Evolutionary conservation across 2,329 filamentous ascomycete species (phyloP).

Genomic region (Paraconiothyrium brasiliense): DNA sequence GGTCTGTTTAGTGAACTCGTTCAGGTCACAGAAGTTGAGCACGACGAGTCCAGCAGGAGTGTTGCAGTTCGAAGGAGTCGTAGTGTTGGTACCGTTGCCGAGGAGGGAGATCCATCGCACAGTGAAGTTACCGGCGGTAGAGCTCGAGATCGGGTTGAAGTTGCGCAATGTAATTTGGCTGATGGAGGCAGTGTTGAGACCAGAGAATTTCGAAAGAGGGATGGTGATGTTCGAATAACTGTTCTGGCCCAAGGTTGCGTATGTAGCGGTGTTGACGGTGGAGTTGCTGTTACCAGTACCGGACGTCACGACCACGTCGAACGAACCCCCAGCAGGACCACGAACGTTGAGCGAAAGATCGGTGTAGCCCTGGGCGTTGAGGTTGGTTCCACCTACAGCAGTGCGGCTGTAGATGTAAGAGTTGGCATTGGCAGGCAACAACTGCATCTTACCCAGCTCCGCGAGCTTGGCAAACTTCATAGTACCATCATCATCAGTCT

Average conservation of each 20-base stretch:
- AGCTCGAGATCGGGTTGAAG: conserved; percentile 14
- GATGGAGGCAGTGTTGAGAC: conserved; percentile 7
- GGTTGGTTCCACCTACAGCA: conserved; percentile 7
- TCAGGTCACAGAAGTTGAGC: conserved; percentile 15
- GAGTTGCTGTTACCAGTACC: conserved; percentile 8
- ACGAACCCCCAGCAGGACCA: conserved; percentile 13
- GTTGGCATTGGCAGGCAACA: conserved; percentile 7
- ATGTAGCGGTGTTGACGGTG: conserved; percentile 13
- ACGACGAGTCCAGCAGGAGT: conserved; percentile 11
- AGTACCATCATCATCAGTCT: conserved; percentile 15
- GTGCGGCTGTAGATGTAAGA: conserved; percentile 17
- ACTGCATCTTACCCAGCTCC: conserved; percentile 18
- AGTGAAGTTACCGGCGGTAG: conserved; percentile 9
- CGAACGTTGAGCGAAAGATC: conserved; percentile 12
- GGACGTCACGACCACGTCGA: conserved; percentile 16
- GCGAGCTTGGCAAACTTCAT: conserved; percentile 19
- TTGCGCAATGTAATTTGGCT: conserved; percentile 16
- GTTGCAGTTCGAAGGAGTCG: neutral
- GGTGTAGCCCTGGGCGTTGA: conserved; percentile 14
- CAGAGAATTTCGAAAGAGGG: conserved; percentile 16
- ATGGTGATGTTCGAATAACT: conserved; percentile 14
- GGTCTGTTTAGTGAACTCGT: conserved; percentile 13
- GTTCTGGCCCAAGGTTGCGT: conserved; percentile 13
- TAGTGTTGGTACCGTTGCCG: conserved; percentile 5
- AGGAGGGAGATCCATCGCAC: conserved; percentile 19